These are phyloP conservation scores for Emmonsiellopsis sp. DNA, from an alignment of 2,329 filamentous ascomycete genomes.

Conservation along the genomic window DNA sequence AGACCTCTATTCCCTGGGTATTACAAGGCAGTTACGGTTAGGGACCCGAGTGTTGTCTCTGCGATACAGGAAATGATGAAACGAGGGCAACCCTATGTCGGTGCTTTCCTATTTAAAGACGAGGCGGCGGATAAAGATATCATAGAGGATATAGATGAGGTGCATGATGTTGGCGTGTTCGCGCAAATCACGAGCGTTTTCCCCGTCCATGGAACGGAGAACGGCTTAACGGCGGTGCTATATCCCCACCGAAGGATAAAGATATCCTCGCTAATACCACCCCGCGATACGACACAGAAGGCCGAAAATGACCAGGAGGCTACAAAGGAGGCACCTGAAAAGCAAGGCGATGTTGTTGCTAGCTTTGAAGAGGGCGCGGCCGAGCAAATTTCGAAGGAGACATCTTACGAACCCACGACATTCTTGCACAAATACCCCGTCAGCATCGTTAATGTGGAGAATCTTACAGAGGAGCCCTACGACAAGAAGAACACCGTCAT, in stretches of 20 bases:
- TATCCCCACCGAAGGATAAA: conserved; percentile 94
- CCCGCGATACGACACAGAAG: conserved; percentile 35
- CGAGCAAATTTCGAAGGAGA: conserved; percentile 45
- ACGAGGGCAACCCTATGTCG: conserved; percentile 92
- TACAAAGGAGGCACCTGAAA: conserved; percentile 48
- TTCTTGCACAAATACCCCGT: conserved; percentile 89
- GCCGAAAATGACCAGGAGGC: conserved; percentile 25
- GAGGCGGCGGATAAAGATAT: conserved; percentile 89
- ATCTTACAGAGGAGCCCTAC: conserved; percentile 77
- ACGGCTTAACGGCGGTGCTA: conserved; percentile 79
- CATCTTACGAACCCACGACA: conserved; percentile 74
- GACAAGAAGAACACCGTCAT: conserved; percentile 86
- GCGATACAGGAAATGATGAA: conserved; percentile 97
- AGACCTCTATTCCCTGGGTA: conserved; percentile 93
- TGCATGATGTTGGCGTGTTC: conserved; percentile 93
- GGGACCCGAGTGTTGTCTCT: conserved; percentile 79
- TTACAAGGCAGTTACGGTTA: conserved; percentile 97
- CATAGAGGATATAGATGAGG: conserved; percentile 81
- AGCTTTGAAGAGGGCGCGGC: conserved; percentile 83
- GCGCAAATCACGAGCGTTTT: conserved; percentile 97
- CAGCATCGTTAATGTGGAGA: conserved; percentile 91
- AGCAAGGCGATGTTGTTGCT: conserved; percentile 88
- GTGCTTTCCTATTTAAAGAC: conserved; percentile 94
- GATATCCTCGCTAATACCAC: conserved; percentile 73
- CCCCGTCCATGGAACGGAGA: conserved; percentile 71